phyloP scores from a whole-genome alignment of 441 rosid species.

The Erodium moschatum region DNA sequence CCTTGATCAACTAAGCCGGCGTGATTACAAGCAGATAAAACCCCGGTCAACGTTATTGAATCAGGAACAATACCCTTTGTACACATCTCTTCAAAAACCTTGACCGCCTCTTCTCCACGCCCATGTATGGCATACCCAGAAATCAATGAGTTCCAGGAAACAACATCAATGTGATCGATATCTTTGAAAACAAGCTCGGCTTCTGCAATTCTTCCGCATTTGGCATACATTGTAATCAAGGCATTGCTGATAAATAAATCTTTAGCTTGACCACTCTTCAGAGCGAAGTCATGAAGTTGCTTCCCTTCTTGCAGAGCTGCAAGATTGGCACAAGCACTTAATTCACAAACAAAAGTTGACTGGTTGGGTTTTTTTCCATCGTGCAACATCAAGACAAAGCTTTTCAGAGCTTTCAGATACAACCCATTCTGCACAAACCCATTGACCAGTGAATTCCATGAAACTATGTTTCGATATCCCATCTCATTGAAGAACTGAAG shows the following conservation, averaged over 20 bases:
- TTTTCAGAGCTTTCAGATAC: conserved; percentile 21
- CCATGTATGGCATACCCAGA: conserved; percentile 34
- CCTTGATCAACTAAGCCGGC: conserved; percentile 30
- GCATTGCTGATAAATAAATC: conserved; percentile 30
- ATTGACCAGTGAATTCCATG: conserved; percentile 36
- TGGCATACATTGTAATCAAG: conserved; percentile 36
- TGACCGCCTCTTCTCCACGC: conserved; percentile 23
- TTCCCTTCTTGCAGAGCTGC: conserved; percentile 32
- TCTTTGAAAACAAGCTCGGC: conserved; percentile 23
- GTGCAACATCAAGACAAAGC: conserved; percentile 22
- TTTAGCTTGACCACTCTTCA: conserved; percentile 25
- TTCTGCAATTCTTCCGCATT: conserved; percentile 29
- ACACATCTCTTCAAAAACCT: conserved; percentile 30
- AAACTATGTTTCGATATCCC: conserved; percentile 26
- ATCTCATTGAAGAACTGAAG: conserved; percentile 25
- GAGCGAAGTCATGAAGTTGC: conserved; percentile 29
- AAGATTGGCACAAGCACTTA: conserved; percentile 32
- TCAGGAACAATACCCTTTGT: conserved; percentile 25
- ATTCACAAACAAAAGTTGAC: conserved; percentile 22
- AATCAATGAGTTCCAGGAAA: conserved; percentile 35
- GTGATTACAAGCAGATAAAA: conserved; percentile 35
- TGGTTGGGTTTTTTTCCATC: conserved; percentile 26
- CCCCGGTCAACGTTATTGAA: conserved; percentile 26
- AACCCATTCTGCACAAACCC: conserved; percentile 27
- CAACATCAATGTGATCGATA: conserved; percentile 12